Conservation (phyloP, 768 basidiomycete species). For the Pleurotus pulmonarius region DNA sequence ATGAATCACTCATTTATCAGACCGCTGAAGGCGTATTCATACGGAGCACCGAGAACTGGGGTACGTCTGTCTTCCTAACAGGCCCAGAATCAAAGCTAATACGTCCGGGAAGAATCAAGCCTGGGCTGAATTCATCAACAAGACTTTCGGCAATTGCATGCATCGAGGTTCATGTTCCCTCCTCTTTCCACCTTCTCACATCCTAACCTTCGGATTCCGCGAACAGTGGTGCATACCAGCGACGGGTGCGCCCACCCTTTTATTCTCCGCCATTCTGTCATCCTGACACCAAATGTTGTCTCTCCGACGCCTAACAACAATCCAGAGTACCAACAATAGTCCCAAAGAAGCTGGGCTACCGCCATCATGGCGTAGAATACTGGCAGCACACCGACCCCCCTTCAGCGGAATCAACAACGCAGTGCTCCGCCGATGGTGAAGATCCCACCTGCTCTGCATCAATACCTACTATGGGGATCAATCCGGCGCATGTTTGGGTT, state of each 20-base stretch:
- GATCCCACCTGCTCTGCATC: slow-evolving; percentile 21
- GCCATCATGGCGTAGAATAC: slow-evolving; percentile 45
- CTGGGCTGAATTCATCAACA: slow-evolving; percentile 43
- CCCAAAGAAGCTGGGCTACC: slow-evolving; percentile 43
- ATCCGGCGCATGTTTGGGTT: slow-evolving; percentile 18
- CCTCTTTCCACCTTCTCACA: background rate
- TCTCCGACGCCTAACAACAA: background rate
- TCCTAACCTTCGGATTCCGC: slow-evolving; percentile 12
- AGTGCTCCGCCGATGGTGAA: slow-evolving; percentile 21
- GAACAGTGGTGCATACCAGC: slow-evolving; percentile 41
- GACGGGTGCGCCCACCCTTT: slow-evolving; percentile 34
- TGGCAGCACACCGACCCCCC: slow-evolving; percentile 22
- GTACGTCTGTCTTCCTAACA: slow-evolving; percentile 21
- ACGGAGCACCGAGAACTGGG: slow-evolving; percentile 46
- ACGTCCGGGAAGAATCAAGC: slow-evolving; percentile 32
- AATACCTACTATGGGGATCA: slow-evolving; percentile 18
- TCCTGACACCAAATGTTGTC: background rate
- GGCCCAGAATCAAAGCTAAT: background rate
- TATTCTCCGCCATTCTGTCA: background rate
- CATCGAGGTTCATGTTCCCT: slow-evolving; percentile 33
- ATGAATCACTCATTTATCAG: slow-evolving; percentile 2
- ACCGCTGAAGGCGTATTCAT: slow-evolving; percentile 39
- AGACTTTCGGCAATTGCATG: slow-evolving; percentile 32
- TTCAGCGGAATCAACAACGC: slow-evolving; percentile 15
- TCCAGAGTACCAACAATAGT: slow-evolving; percentile 50